Conservation (phyloP, 371 early-diverging fungal species). For the Rhizopus stolonifer region DNA sequence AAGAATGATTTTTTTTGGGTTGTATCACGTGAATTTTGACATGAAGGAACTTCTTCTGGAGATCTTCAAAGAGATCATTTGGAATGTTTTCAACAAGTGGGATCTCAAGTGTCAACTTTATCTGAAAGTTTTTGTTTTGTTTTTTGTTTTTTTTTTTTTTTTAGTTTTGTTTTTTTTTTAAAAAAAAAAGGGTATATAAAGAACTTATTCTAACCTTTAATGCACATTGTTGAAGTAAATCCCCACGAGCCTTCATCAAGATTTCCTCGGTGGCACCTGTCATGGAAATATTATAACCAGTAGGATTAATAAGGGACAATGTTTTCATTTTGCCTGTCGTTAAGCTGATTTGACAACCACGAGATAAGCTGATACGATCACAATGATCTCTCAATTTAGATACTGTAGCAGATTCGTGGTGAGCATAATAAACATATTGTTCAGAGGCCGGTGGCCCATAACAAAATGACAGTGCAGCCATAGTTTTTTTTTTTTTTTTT, state of each 20-base stretch:
- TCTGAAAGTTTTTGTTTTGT: too few relatives aligned
- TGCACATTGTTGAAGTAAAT: conserved; percentile 25
- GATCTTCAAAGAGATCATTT: conserved; percentile 23
- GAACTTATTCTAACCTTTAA: conserved; percentile 24
- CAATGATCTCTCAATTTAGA: conserved; percentile 19
- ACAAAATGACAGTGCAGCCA: conserved; percentile 27
- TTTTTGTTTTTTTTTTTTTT: too few relatives aligned
- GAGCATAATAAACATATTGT: conserved; percentile 17
- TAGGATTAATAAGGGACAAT: conserved; percentile 1
- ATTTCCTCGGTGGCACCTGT: conserved; percentile 19
- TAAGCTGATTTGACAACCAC: conserved; percentile 23
- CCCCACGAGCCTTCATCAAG: conserved; percentile 29
- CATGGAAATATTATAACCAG: conserved; percentile 24
- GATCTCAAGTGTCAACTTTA: conserved; percentile 18
- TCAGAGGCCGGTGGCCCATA: conserved; percentile 27
- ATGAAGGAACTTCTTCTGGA: conserved; percentile 29
- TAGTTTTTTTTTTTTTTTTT: conserved; percentile 5
- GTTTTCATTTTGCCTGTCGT: conserved; percentile 10
- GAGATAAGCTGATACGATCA: conserved; percentile 18
- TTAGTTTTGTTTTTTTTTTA: too few relatives aligned
- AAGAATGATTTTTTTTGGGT: conserved; percentile 22
- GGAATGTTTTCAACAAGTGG: conserved; percentile 13
- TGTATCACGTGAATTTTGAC: conserved; percentile 25
- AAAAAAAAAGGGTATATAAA: too few relatives aligned
- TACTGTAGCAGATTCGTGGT: conserved; percentile 10